Evolutionary conservation across 208 protist genomes (phyloP).

Genomic region (Leptomonas seymouri): DNA sequence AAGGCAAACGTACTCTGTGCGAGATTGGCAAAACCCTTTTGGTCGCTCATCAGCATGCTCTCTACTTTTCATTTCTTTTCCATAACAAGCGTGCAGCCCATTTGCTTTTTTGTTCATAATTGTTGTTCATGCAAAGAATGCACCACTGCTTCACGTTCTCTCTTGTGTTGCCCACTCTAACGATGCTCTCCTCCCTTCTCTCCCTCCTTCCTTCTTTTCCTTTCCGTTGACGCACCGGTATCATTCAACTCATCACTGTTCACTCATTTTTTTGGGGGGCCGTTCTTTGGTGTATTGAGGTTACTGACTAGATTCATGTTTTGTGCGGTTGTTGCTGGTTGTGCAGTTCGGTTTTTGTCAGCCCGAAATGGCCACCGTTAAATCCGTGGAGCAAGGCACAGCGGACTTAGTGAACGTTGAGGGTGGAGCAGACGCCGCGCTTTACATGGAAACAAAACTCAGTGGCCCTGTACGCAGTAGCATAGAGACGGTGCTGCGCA

Average conservation of each 20-base stretch:
- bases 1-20: too few species aligned
- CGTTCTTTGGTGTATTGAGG: neutral
- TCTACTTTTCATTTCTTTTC: neutral
- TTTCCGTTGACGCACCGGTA: neutral
- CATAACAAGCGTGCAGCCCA: too few species aligned
- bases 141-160: too few species aligned
- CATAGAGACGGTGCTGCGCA: conserved; percentile 55
- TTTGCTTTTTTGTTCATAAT: conserved; percentile 5
- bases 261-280: conserved; percentile 1
- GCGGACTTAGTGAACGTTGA: neutral
- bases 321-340: neutral
- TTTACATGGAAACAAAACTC: conserved; percentile 60
- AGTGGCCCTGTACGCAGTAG: conserved; percentile 48
- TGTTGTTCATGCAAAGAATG: neutral
- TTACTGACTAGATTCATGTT: neutral
- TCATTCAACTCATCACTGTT: neutral
- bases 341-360: too few species aligned
- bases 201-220: neutral
- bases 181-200: too few species aligned
- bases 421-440: conserved; percentile 13
- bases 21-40: too few species aligned
- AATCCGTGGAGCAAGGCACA: neutral
- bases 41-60: too few species aligned
- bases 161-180: too few species aligned
- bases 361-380: neutral